phyloP scores from a whole-genome alignment of 768 basidiomycete genomes.

The Suillus alpinus region DNA sequence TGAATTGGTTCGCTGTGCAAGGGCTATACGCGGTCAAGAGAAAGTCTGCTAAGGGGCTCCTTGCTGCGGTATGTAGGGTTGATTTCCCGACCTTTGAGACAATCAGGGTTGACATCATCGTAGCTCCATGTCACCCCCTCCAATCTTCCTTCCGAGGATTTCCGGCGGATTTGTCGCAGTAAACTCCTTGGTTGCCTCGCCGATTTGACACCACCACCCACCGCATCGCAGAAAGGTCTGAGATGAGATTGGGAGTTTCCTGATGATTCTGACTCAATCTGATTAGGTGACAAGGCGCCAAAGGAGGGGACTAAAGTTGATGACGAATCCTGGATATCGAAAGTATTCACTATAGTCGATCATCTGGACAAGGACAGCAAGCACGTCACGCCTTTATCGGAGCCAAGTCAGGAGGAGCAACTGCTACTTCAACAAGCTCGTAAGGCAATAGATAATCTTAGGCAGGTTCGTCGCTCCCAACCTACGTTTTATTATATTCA shows the following conservation, averaged over 20 bases:
- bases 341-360: constrained; percentile 55
- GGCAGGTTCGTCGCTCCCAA: constrained; percentile 34
- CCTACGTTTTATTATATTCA: neutral
- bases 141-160: constrained; percentile 70
- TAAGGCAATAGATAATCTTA: constrained; percentile 40
- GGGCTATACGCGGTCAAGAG: constrained; percentile 79
- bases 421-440: constrained; percentile 45
- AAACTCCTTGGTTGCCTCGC: constrained; percentile 73
- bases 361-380: constrained; percentile 64
- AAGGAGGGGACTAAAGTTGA: constrained; percentile 65
- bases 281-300: constrained; percentile 42
- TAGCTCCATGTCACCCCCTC: constrained; percentile 63
- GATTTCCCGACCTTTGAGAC: neutral
- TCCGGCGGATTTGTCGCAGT: constrained; percentile 63
- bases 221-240: constrained; percentile 51
- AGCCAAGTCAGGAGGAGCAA: constrained; percentile 54
- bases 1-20: constrained; percentile 81
- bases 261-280: neutral
- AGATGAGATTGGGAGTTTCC: constrained; percentile 10
- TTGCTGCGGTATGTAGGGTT: constrained; percentile 50
- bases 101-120: neutral
- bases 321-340: constrained; percentile 78
- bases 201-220: constrained; percentile 62
- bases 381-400: constrained; percentile 53
- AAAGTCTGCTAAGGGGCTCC: constrained; percentile 62